Conservation (phyloP, 164 flowering plant species). For the Warburgia ugandensis region DNA sequence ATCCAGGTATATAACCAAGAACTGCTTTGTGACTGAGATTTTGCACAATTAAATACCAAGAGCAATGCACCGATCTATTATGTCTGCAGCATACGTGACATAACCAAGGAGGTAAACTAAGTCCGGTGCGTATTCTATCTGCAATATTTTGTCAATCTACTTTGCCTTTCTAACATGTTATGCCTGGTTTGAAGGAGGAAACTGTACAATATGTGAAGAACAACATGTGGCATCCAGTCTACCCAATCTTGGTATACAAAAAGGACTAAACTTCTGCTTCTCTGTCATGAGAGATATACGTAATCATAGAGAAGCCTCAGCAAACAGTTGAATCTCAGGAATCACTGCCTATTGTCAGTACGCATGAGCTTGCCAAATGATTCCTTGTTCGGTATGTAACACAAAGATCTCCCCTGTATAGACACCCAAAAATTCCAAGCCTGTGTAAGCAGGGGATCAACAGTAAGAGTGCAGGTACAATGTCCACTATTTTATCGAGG, state of each 20-base stretch:
- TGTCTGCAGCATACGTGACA: slow-evolving; percentile 77
- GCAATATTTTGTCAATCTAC: not conserved
- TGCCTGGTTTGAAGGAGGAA: slow-evolving; percentile 54
- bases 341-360: not conserved
- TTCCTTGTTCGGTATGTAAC: not conserved
- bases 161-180: not conserved
- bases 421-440: too few species aligned
- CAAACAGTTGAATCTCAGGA: not conserved
- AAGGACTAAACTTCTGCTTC: slow-evolving; percentile 35
- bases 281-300: too few species aligned
- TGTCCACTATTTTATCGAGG: too few species aligned
- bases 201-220: slow-evolving; percentile 44
- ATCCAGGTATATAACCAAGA: slow-evolving; percentile 49
- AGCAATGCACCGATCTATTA: not conserved
- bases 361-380: not conserved
- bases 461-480: too few species aligned
- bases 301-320: too few species aligned
- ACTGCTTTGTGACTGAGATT: not conserved
- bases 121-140: slow-evolving; percentile 30
- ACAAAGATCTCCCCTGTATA: not conserved
- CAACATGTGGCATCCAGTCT: slow-evolving; percentile 89
- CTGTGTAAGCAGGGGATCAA: too few species aligned
- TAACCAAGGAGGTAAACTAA: slow-evolving; percentile 79
- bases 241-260: slow-evolving; percentile 81
- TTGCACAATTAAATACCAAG: not conserved